A percentile compares a stretch with the other conserved stretches of the same genome.
These are phyloP conservation scores for Penicillium sp. DNA, from an alignment of 2,329 filamentous ascomycete genomes.

Conservation along the genomic window DNA sequence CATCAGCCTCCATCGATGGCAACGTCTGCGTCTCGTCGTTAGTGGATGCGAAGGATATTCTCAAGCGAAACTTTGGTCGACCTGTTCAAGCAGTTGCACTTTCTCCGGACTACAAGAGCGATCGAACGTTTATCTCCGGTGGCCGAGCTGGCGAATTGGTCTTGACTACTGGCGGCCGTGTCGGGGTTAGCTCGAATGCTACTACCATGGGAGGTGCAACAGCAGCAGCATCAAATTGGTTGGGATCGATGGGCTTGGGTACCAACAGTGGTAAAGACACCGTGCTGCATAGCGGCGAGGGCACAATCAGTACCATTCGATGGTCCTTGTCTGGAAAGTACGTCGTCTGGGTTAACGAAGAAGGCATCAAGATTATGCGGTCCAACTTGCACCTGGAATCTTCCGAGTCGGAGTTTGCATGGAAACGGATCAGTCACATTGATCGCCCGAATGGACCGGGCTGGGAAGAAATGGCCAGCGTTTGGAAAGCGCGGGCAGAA, in stretches of 20 bases:
- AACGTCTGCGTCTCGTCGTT: slow-evolving; percentile 90
- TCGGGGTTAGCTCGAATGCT: slow-evolving; percentile 74
- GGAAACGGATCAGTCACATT: slow-evolving; percentile 91
- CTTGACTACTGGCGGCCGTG: slow-evolving; percentile 73
- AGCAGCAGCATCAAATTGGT: slow-evolving; percentile 81
- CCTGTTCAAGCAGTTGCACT: slow-evolving; percentile 87
- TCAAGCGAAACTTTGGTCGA: slow-evolving; percentile 85
- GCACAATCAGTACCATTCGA: slow-evolving; percentile 82
- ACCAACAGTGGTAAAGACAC: slow-evolving; percentile 76
- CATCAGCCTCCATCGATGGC: slow-evolving; percentile 89
- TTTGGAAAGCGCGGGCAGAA: slow-evolving; percentile 88
- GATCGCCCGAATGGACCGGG: slow-evolving; percentile 78
- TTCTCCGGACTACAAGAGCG: slow-evolving; percentile 90
- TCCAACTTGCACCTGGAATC: slow-evolving; percentile 76
- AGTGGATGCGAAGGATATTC: slow-evolving; percentile 81
- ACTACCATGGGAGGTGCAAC: slow-evolving; percentile 72
- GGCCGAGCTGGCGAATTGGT: slow-evolving; percentile 84
- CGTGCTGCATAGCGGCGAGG: slow-evolving; percentile 85
- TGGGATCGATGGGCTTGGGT: slow-evolving; percentile 80
- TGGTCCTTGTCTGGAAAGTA: slow-evolving; percentile 93
- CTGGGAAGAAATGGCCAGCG: slow-evolving; percentile 94
- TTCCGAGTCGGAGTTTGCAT: slow-evolving; percentile 73
- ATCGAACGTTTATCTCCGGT: slow-evolving; percentile 84
- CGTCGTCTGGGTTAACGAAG: slow-evolving; percentile 92
- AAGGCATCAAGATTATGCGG: slow-evolving; percentile 96